Conservation (phyloP, 108 stramenopile genomes). For the Discostella pseudostelligera region DNA sequence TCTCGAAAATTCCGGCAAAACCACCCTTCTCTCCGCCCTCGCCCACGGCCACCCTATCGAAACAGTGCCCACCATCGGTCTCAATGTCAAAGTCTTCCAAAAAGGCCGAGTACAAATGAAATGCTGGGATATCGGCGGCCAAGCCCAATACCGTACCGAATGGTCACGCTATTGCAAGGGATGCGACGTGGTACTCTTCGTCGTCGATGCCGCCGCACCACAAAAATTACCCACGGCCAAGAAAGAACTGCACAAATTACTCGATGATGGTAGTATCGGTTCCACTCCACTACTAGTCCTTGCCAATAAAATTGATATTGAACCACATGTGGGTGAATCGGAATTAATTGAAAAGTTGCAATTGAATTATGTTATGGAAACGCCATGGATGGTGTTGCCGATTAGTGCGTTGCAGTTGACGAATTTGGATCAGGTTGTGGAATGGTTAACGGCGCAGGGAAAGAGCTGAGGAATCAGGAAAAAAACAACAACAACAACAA, state of each 20-base stretch:
- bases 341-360: constrained; percentile 90
- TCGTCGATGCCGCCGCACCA: constrained; percentile 92
- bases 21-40: constrained; percentile 92
- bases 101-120: constrained; percentile 94
- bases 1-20: constrained; percentile 93
- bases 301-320: constrained; percentile 96
- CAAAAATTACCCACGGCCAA: constrained; percentile 84
- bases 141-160: constrained; percentile 91
- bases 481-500: too few species aligned
- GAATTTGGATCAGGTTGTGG: constrained; percentile 93
- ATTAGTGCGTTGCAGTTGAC: constrained; percentile 86
- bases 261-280: constrained; percentile 90
- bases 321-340: constrained; percentile 80
- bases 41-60: constrained; percentile 92
- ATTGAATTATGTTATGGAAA: constrained; percentile 95
- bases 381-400: constrained; percentile 95
- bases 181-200: constrained; percentile 94
- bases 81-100: constrained; percentile 94
- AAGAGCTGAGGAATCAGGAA: constrained; percentile 55
- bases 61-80: constrained; percentile 94
- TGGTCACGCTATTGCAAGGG: constrained; percentile 94
- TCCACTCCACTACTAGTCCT: constrained; percentile 88
- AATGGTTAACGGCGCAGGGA: constrained; percentile 93
- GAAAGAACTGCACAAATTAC: constrained; percentile 92
- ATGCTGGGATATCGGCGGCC: constrained; percentile 97